Evolutionary conservation across 108 stramenopile genomes (phyloP).

Genomic region (Skeletonema grethae): DNA sequence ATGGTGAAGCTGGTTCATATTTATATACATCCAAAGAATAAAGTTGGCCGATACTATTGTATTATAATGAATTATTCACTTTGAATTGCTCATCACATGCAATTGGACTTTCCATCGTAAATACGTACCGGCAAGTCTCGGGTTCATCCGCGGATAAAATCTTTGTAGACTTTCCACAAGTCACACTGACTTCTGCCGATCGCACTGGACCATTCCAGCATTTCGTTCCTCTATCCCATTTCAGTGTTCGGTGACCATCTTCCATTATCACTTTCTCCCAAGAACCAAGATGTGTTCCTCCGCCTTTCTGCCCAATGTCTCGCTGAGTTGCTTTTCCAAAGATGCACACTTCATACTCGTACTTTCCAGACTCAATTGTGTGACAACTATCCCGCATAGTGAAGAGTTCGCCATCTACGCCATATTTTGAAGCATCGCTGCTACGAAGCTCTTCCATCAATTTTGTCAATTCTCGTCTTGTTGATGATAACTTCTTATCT

Average conservation of each 20-base stretch:
- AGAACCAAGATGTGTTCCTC: constrained; percentile 63
- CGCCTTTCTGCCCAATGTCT: constrained; percentile 44
- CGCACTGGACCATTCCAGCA: constrained; percentile 87
- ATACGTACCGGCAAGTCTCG: constrained; percentile 79
- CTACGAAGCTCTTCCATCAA: constrained; percentile 9
- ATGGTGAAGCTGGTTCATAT: background rate
- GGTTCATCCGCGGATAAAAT: constrained; percentile 81
- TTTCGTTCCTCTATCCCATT: constrained; percentile 69
- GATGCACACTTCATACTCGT: constrained; percentile 82
- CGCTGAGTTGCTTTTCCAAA: constrained; percentile 69
- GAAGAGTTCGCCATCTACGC: constrained; percentile 69
- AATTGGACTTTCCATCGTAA: constrained; percentile 80
- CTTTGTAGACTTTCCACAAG: constrained; percentile 73
- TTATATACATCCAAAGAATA: background rate
- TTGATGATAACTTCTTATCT: constrained; percentile 48
- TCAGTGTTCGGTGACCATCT: constrained; percentile 51
- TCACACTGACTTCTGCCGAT: constrained; percentile 68
- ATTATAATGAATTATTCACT: constrained; percentile 28
- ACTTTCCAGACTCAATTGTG: constrained; percentile 65
- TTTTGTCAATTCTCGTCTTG: background rate
- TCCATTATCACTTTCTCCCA: constrained; percentile 49
- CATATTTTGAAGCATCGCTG: constrained; percentile 47
- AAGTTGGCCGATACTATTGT: background rate
- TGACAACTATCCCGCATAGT: constrained; percentile 64
- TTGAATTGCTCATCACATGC: constrained; percentile 76